These are phyloP conservation scores for Neonectria neomacrospora DNA, from an alignment of 2,329 filamentous ascomycete species.

Conservation along the genomic window DNA sequence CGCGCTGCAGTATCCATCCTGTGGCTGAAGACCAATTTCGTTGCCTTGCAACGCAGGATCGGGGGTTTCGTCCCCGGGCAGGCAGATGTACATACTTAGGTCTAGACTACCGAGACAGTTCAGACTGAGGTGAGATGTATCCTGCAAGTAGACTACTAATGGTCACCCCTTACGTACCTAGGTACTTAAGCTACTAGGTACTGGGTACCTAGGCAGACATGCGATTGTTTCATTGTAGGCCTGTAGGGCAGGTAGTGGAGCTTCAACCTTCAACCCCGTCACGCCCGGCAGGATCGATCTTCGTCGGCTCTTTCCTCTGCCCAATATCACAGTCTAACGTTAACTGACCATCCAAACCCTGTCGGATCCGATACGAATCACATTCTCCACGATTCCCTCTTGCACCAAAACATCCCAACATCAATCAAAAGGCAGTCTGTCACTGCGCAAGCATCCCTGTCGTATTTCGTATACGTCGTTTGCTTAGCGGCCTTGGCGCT, in stretches of 20 bases:
- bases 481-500: constrained; percentile 1
- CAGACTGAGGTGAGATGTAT: no score
- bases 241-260: no score
- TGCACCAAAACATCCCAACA: not conserved
- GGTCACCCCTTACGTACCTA: not conserved
- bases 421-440: not conserved
- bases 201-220: no score
- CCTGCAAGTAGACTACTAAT: no score
- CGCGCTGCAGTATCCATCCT: not conserved
- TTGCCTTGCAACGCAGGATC: constrained; percentile 8
- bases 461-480: constrained; percentile 27
- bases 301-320: not conserved
- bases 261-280: no score
- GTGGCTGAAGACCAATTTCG: constrained; percentile 17
- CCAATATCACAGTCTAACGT: not conserved
- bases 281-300: no score
- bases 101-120: not conserved
- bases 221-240: no score
- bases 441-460: constrained; percentile 8
- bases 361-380: not conserved
- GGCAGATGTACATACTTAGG: no score
- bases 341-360: not conserved
- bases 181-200: no score
- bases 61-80: constrained; percentile 7
- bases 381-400: not conserved